Base-by-base conservation (phyloP, 2,329 filamentous ascomycete genomes). In the Aspergillus fumigatiaffinis region DNA sequence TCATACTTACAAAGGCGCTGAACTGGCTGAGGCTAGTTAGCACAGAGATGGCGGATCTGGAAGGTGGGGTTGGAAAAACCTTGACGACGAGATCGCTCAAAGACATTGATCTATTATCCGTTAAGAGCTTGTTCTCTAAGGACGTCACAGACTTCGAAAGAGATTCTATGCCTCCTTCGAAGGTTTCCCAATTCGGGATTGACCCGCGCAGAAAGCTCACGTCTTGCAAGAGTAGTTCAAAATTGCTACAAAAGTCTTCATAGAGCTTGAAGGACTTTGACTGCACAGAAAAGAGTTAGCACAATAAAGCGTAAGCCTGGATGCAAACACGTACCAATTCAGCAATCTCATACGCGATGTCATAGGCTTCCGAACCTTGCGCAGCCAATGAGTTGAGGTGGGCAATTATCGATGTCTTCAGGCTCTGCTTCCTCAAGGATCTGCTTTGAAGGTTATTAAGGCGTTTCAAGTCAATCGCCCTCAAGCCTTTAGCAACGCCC, bases 1-100 rank as follows among this genome's bases (percentile, higher is more conserved):
- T 91, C 91, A 69, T 97, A 97, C 76, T 89, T 91, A 78, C 91
- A 96, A 23, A 97, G 84, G 55, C 93, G 84, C 74, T 99, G 93
- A 21, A 97, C 92, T 0, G 93, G 94, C 90, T 96, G 32, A 51
- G 9, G 0, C n/a, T 17, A 29, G 49, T 71, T 35, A 71, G 57
- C 26, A 41, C 26, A 23, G 21, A 21, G 21, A 21, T 35, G 20
- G n/a, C 42, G 60, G 26, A 56, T 54, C 10, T 35, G 55, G 35
- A 3, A 20, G 21, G 51, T 42, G 7, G 23, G 55, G 21, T 38
- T 32, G 35, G 35, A 50, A 73, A 62, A 65, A 91, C 92, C 84
- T 97, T 97, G 64, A 97, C 92, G 55, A 97, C 81, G 4, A 97
- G 80, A 74, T 97, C 94, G 51, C 87, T 85, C 62, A 97, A 84